Base-by-base conservation (phyloP, 1,284 basidiomycete species). In the Microbotryomycetes sp. region DNA sequence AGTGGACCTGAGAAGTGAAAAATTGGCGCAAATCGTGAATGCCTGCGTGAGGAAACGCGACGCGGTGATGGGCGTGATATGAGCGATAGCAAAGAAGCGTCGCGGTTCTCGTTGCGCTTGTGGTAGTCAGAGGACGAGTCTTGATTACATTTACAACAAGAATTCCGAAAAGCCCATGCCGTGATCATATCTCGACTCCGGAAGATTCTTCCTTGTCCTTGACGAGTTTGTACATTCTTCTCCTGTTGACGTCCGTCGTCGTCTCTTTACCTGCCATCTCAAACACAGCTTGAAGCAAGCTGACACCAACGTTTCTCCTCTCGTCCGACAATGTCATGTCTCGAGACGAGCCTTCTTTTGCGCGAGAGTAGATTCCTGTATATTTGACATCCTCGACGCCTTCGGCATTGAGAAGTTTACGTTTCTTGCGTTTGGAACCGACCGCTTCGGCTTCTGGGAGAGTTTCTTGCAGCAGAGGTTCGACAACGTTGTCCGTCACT, bases 221-320 rank as follows among this genome's bases (percentile, higher is more conserved):
- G 82, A 89, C 94, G 27, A 92, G 75, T 9, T 80, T 81, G 74
- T 93, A 94, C 75, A 96, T 80, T 76, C 83, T 87, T 74, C 87
- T 79, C 67, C 92, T 81, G 74, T 88, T 91, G 2, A 85, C 77
- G 66, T 90, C 87, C 65, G 83, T 82, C 28, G 88, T 86, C 45
- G 84, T 82, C 61, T 84, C 80, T 52, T 83, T 79, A 65, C 88
- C 86, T 15, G 91, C 91, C 47, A 85, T 78, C 29, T 85, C 82
- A 72, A 94, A 93, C 57, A 93, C 70, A 24, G 76, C 79, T 68
- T 80, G 78, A 63, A 92, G 76, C 13, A 94, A 67, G 28, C 77
- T 79, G 61, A 80, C 81, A 64, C 82, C 82, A 55, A 92, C 71
- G 16, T 74, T 64, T 0, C 64, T 69, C 21, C 59, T 52, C 51